Percentiles rank a stretch among this genome's conserved stretches.
Conservation (phyloP, 2,329 filamentous ascomycete genomes). For the Alternaria tenuissima region DNA sequence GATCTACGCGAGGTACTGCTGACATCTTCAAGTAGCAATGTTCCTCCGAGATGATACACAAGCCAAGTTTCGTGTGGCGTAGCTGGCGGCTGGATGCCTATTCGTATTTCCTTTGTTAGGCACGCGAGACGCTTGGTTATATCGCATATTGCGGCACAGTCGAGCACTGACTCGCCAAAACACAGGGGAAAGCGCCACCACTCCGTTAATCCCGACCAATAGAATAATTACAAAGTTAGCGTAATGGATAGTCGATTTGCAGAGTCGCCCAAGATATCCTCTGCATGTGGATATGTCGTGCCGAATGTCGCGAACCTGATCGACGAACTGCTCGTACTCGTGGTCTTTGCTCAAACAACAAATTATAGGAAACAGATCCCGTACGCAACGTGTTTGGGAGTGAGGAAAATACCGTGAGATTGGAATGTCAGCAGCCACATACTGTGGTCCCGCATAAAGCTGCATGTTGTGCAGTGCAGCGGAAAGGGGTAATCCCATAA, state of each 20-base stretch:
- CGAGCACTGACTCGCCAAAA: slow-evolving; percentile 1
- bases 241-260: background rate
- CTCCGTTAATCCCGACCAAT: background rate
- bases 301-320: background rate
- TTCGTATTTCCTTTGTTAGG: slow-evolving; percentile 1
- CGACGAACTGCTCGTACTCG: slow-evolving; percentile 1
- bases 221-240: background rate
- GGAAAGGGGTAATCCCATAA: background rate
- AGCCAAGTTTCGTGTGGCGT: background rate
- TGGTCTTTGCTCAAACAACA: slow-evolving; percentile 1
- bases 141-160: slow-evolving; percentile 1
- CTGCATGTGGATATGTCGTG: background rate
- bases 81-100: slow-evolving; percentile 1
- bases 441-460: background rate
- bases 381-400: background rate
- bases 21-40: background rate
- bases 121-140: background rate
- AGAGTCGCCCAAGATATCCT: background rate
- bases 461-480: background rate
- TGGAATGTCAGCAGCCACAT: background rate
- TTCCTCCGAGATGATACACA: background rate
- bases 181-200: slow-evolving; percentile 1
- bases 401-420: background rate
- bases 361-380: background rate
- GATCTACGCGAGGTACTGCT: background rate